Conservation (phyloP, 495 filamentous ascomycete genomes). For the Aspergillus ellipticus region DNA sequence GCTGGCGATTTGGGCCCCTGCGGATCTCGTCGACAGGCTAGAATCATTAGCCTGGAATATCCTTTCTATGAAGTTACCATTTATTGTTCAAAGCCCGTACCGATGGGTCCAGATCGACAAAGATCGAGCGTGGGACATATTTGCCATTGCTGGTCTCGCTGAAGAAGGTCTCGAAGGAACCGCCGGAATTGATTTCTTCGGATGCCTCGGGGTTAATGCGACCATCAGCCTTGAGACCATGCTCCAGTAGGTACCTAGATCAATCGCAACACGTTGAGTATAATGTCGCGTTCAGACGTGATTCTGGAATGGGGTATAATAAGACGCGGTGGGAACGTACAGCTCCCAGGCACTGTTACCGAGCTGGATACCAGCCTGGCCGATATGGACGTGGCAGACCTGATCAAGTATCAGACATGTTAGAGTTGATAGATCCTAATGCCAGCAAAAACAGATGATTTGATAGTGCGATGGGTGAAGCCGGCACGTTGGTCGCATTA, state of each 20-base stretch:
- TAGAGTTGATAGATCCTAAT: not conserved
- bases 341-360: constrained; percentile 95
- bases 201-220: constrained; percentile 56
- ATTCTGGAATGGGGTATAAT: too few relatives aligned
- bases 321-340: constrained; percentile 59
- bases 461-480: not conserved
- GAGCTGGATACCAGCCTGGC: constrained; percentile 90
- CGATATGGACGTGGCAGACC: constrained; percentile 87
- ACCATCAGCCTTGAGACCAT: constrained; percentile 78
- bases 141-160: constrained; percentile 82
- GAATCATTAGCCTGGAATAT: constrained; percentile 13
- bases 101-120: constrained; percentile 84
- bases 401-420: constrained; percentile 25
- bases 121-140: constrained; percentile 87
- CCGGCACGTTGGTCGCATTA: constrained; percentile 8
- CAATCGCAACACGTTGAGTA: constrained; percentile 5
- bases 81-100: constrained; percentile 33
- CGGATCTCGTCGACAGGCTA: constrained; percentile 88
- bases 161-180: constrained; percentile 88
- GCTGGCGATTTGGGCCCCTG: constrained; percentile 74
- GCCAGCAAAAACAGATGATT: not conserved
- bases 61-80: not conserved
- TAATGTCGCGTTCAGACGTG: not conserved
- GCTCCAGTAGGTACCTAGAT: constrained; percentile 81
- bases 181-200: constrained; percentile 58